Evolutionary conservation across 495 filamentous ascomycete genomes (phyloP).

Genomic region (Penicillium coprophilum): DNA sequence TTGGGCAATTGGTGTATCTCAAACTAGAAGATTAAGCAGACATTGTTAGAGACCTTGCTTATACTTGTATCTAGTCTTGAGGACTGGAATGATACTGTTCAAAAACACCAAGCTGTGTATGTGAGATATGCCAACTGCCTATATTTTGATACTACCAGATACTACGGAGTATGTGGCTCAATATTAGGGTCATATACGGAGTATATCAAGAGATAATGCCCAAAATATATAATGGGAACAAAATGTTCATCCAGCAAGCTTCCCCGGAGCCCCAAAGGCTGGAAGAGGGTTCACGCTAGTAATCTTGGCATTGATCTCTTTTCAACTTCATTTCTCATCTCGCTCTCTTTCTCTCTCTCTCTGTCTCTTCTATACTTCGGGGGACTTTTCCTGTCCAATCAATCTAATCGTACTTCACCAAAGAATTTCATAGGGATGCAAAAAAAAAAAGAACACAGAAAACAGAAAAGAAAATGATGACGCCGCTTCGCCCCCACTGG

Average conservation of each 20-base stretch:
- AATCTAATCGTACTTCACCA: no score
- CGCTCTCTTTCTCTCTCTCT: no score
- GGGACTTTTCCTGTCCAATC: neutral
- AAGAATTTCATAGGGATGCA: no score
- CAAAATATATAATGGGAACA: no score
- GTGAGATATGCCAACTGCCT: no score
- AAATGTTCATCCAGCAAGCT: no score
- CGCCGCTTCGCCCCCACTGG: slow-evolving; percentile 6
- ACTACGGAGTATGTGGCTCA: no score
- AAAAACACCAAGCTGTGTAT: no score
- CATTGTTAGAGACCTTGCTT: neutral
- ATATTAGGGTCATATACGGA: neutral
- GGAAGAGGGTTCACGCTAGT: neutral
- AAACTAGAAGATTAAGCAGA: neutral
- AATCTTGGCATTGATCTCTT: neutral
- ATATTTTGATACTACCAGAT: no score
- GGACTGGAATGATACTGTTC: no score
- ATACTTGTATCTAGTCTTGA: neutral
- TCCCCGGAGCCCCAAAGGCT: no score
- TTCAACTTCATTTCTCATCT: neutral
- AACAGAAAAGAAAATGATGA: neutral
- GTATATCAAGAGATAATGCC: neutral
- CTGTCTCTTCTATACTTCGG: neutral
- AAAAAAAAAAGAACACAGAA: neutral
- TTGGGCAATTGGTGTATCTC: neutral